Evolutionary conservation across 1,139 yeast species (phyloP), one percentile per base, ranked within the genome.

Genomic region (Saccharomyces hybrid): DNA sequence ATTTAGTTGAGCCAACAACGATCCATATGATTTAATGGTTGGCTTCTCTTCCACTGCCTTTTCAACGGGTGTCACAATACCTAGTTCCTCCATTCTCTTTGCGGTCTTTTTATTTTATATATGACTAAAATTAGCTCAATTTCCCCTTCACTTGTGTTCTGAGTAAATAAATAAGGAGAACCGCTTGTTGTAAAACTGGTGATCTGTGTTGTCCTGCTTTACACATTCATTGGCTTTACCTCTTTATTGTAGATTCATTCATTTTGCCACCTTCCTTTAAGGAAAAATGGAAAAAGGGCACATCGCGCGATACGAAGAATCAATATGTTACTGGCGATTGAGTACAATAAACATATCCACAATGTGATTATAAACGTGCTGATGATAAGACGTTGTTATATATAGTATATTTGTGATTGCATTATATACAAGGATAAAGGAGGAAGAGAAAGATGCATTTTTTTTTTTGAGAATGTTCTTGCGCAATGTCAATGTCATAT

Each of bases 11-110:
- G 64, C 61, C 25, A 64, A 51, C 25, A 64, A 56, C 47, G 68
- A 61, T 38, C 65, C 70, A 56, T 63, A 68, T 6, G 72, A 64
- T 47, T 64, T 67, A 13, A 55, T 56, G 11, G 58, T 54, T n/a
- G 61, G 56, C 34, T 59, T 63, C 14, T 60, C 61, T 25, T 60
- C 67, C 5, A 52, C 56, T 28, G 54, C 54, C 44, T 50, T 55
- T 30, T 64, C 66, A n/a, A 62, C 56, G 27, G 63, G 59, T 47
- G 76, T 74, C 25, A 69, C 64, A 56, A 82, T 81, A 34, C 86
- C 86, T 52, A 82, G 71, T 70, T 81, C 86, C 70, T 82, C 86
- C 86, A 82, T 82, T 23, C 5, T 50, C 27, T 9, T 34, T 20
- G 23, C 23, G 23, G 4, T 20, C 23, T 20, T 20, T 20, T 20